These are phyloP conservation scores for Casuarina glauca DNA, from an alignment of 306 rosid species.

Conservation along the genomic window DNA sequence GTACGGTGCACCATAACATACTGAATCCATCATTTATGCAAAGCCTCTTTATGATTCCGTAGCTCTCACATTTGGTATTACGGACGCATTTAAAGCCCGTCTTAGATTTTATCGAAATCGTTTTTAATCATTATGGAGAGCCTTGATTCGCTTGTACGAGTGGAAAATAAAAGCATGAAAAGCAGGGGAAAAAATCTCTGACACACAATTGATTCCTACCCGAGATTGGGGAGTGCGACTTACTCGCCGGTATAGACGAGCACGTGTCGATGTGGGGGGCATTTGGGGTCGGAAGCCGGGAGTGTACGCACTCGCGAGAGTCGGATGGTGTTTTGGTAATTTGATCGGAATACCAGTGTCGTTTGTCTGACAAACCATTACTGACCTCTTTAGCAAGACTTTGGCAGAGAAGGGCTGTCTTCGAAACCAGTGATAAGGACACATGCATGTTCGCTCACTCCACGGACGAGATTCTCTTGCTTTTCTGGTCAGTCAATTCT, in stretches of 20 bases:
- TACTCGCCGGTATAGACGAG: neutral
- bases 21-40: constrained; percentile 10
- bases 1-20: constrained; percentile 29
- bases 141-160: neutral
- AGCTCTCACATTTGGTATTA: neutral
- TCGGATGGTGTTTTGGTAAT: constrained; percentile 32
- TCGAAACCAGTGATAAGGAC: constrained; percentile 75
- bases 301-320: constrained; percentile 5
- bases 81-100: constrained; percentile 13
- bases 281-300: constrained; percentile 4
- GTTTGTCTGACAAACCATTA: constrained; percentile 31
- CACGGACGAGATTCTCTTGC: constrained; percentile 55
- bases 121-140: constrained; percentile 20
- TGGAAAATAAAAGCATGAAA: neutral
- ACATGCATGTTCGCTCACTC: constrained; percentile 72
- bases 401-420: constrained; percentile 36
- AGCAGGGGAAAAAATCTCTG: neutral
- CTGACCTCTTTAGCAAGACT: constrained; percentile 36
- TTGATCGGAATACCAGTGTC: neutral
- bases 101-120: constrained; percentile 22
- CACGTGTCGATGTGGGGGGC: neutral
- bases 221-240: neutral
- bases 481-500: constrained; percentile 19
- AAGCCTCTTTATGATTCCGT: constrained; percentile 12
- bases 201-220: neutral